Conservation (phyloP, 208 protist species). For the Porcisia deanei region DNA sequence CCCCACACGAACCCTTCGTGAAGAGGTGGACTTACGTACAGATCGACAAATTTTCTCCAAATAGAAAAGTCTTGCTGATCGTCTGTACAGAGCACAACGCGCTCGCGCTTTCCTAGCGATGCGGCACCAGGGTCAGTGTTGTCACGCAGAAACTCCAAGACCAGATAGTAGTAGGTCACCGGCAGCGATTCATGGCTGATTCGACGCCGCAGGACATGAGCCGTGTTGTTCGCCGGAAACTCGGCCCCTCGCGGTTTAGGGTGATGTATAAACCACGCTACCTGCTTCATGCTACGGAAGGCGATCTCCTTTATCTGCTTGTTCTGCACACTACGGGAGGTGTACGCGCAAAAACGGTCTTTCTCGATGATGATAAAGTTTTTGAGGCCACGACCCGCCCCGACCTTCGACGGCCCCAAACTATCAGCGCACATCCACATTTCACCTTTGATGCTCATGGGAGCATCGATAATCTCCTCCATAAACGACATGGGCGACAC, state of each 20-base stretch:
- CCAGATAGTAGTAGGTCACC: conserved; percentile 73
- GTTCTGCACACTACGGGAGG: conserved; percentile 48
- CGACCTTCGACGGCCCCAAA: conserved; percentile 57
- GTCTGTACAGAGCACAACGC: conserved; percentile 81
- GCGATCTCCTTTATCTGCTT: conserved; percentile 62
- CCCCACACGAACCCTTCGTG: conserved; percentile 25
- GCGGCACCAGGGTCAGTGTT: conserved; percentile 30
- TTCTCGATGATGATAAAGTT: conserved; percentile 74
- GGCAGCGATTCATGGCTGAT: conserved; percentile 8
- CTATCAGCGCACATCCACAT: conserved; percentile 81
- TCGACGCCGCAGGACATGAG: conserved; percentile 5
- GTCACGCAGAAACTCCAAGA: conserved; percentile 81
- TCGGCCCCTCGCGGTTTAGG: conserved; percentile 32
- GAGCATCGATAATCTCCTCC: conserved; percentile 47
- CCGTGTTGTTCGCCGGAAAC: background rate
- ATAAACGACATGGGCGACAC: conserved; percentile 16
- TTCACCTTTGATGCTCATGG: conserved; percentile 74
- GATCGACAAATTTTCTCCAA: conserved; percentile 77
- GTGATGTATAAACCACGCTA: conserved; percentile 75
- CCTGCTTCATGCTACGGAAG: conserved; percentile 77
- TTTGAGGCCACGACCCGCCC: conserved; percentile 71
- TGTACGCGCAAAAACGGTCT: conserved; percentile 67
- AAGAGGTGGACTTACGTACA: conserved; percentile 52
- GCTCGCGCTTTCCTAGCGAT: conserved; percentile 61
- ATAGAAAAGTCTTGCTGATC: conserved; percentile 76